A percentile compares a stretch with the other conserved stretches of the same genome.
These are phyloP conservation scores for Penicillium verrucosum DNA, from an alignment of 2,329 filamentous ascomycete species.

Conservation along the genomic window DNA sequence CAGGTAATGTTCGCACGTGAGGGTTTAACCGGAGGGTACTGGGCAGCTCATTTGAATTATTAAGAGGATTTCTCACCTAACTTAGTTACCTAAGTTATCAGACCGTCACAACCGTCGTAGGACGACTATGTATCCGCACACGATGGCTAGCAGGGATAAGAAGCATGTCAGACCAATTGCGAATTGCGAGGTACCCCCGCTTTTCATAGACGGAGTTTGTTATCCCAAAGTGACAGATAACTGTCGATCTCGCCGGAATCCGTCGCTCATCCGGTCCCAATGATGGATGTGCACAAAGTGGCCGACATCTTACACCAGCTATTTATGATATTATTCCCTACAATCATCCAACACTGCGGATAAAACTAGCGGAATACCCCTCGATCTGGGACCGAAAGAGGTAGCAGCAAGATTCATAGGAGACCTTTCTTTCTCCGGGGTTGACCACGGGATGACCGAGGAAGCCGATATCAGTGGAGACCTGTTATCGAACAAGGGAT, in stretches of 20 bases:
- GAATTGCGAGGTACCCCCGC: neutral
- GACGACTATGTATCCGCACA: neutral
- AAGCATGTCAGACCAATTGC: neutral
- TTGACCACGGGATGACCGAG: constrained; percentile 3
- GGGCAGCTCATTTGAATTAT: neutral
- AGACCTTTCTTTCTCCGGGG: constrained; percentile 9
- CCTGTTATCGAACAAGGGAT: neutral
- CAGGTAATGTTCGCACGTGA: neutral
- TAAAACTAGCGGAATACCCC: neutral
- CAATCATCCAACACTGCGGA: neutral
- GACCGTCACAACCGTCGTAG: neutral
- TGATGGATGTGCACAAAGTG: neutral
- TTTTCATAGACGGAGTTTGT: neutral
- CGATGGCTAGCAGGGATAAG: constrained; percentile 3
- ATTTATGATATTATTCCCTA: neutral
- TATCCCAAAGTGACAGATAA: neutral
- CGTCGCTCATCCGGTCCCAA: constrained; percentile 1
- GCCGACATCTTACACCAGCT: neutral
- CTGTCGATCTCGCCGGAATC: constrained; percentile 8
- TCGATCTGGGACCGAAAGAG: neutral
- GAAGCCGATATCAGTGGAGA: constrained; percentile 14
- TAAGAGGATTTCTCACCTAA: neutral
- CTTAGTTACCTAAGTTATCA: neutral
- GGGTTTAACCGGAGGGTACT: too few relatives aligned
- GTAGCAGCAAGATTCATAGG: neutral